Conservation (phyloP, 176 grass and related monocot genomes). For the Bothriochloa decipiens region DNA sequence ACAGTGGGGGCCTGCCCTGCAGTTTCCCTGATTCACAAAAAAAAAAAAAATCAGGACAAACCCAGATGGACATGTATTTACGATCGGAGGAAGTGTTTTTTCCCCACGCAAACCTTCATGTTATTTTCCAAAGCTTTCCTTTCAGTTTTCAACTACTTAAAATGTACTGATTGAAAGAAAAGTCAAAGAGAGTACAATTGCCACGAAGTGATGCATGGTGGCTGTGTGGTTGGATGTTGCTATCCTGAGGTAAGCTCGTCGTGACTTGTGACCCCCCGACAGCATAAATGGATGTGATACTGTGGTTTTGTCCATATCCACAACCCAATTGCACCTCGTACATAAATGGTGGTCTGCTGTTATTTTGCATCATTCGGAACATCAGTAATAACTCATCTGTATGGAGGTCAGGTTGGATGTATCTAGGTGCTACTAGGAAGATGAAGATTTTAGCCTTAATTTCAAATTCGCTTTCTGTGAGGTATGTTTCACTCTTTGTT, state of each 20-base stretch:
- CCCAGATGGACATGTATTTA: not conserved
- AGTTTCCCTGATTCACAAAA: not conserved
- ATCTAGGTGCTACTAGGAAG: not conserved
- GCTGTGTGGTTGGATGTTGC: slow-evolving; percentile 35
- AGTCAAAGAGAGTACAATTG: slow-evolving; percentile 27
- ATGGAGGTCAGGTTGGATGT: slow-evolving; percentile 4
- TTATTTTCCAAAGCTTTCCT: slow-evolving; percentile 7
- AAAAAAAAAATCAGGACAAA: not conserved
- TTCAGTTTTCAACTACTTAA: slow-evolving; percentile 32
- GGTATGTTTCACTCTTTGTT: slow-evolving; percentile 36
- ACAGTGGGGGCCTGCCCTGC: not conserved
- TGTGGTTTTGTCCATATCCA: slow-evolving; percentile 17
- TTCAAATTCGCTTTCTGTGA: slow-evolving; percentile 7
- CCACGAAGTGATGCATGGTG: slow-evolving; percentile 7
- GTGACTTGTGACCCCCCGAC: slow-evolving; percentile 25
- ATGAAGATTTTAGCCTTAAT: slow-evolving; percentile 5
- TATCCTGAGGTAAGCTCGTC: slow-evolving; percentile 46
- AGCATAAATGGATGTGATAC: slow-evolving; percentile 16
- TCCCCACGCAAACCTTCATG: not conserved
- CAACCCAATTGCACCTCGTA: slow-evolving; percentile 2
- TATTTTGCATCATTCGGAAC: slow-evolving; percentile 26
- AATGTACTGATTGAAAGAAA: slow-evolving; percentile 3
- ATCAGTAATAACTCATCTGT: slow-evolving; percentile 14
- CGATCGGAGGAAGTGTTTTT: not conserved
- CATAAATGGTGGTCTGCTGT: not conserved